phyloP scores from a whole-genome alignment of 106 monocot species.

The Ottelia alismoides region DNA sequence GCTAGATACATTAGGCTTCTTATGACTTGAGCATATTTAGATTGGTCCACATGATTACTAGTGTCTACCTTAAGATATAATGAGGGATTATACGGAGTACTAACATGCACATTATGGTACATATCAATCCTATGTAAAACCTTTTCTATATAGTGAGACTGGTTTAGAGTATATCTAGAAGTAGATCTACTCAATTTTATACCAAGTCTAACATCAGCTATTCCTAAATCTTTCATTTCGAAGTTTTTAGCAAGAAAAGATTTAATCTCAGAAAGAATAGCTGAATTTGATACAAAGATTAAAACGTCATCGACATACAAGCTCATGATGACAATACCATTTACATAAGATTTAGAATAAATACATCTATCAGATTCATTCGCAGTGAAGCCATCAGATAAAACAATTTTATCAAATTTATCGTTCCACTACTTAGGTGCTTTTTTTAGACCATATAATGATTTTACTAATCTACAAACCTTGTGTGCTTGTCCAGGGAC shows the following conservation, averaged over 20 bases:
- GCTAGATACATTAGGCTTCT: no score
- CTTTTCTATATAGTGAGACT: background rate
- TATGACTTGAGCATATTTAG: no score
- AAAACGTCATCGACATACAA: background rate
- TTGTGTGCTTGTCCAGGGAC: background rate
- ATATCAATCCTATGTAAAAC: background rate
- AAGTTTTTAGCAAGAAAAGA: background rate
- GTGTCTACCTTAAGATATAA: no score
- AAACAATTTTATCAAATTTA: conserved; percentile 1
- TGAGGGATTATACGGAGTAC: no score
- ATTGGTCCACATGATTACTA: no score
- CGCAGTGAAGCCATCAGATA: background rate
- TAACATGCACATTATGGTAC: no score
- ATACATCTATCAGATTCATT: background rate
- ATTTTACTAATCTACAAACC: background rate
- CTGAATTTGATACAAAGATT: background rate
- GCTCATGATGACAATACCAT: background rate
- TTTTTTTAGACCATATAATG: background rate
- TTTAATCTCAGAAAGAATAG: background rate
- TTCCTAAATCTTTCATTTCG: background rate
- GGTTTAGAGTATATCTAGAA: background rate
- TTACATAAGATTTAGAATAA: background rate
- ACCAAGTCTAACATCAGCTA: background rate
- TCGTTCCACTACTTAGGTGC: background rate
- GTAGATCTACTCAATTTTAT: background rate